These are phyloP conservation scores for Calonectria pauciramosa DNA, from an alignment of 2,329 filamentous ascomycete genomes.

Conservation along the genomic window DNA sequence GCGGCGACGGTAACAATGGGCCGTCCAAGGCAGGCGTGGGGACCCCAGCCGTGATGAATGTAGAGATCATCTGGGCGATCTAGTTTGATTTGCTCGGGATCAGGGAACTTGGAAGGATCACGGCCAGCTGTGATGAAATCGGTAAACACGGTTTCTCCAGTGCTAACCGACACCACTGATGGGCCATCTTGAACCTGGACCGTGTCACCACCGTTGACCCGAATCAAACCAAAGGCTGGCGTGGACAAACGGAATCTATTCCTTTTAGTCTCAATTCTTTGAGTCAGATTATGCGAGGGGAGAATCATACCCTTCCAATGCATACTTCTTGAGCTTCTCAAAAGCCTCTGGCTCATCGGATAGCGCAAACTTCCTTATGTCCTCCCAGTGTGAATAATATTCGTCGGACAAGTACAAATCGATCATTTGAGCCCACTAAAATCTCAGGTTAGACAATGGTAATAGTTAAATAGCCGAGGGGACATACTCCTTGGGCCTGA, in stretches of 20 bases:
- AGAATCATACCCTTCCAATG: not conserved
- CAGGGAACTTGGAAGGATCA: not conserved
- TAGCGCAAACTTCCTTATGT: not conserved
- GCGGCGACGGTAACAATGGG: not conserved
- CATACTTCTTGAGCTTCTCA: constrained; percentile 4
- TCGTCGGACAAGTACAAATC: not conserved
- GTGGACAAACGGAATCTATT: not conserved
- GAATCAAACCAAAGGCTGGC: not conserved
- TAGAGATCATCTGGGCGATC: not conserved
- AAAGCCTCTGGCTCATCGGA: not conserved
- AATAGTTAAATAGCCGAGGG: not conserved
- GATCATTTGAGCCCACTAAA: not conserved
- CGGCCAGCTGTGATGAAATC: not conserved
- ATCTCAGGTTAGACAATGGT: not conserved
- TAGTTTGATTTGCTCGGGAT: not conserved
- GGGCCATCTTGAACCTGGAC: not conserved
- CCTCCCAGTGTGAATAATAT: not conserved
- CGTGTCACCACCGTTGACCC: not conserved
- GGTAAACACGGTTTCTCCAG: not conserved
- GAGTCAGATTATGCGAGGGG: too few species aligned
- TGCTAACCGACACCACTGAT: not conserved
- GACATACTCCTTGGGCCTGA: not conserved
- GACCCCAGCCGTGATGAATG: not conserved
- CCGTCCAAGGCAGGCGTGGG: not conserved
- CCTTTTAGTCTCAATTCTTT: too few species aligned